Conservation (phyloP, 768 basidiomycete genomes). For the Boletus edulis region DNA sequence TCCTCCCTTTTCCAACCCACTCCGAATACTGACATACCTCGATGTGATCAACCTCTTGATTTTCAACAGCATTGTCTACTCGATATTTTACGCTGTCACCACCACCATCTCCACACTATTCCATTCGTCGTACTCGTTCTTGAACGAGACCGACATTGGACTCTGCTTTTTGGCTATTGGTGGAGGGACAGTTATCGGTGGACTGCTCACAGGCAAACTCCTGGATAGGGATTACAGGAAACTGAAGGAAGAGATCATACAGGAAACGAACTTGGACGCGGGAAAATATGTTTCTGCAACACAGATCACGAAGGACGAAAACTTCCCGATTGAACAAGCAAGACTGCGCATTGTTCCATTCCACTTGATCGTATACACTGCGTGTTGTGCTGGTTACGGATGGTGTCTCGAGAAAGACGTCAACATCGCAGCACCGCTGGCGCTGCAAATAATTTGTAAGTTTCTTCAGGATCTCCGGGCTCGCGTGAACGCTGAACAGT, state of each 20-base stretch:
- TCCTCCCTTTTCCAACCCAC: conserved; percentile 36
- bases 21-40: conserved; percentile 36
- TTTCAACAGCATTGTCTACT: conserved; percentile 54
- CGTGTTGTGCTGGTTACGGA: conserved; percentile 52
- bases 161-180: conserved; percentile 79
- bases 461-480: background rate
- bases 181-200: conserved; percentile 64
- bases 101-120: conserved; percentile 49
- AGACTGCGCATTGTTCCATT: conserved; percentile 48
- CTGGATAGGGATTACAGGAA: conserved; percentile 65
- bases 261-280: conserved; percentile 14
- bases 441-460: conserved; percentile 39
- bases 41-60: conserved; percentile 39
- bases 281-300: conserved; percentile 17
- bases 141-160: conserved; percentile 54
- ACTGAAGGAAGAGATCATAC: conserved; percentile 26
- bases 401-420: conserved; percentile 55
- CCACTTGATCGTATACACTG: conserved; percentile 38
- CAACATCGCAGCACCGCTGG: conserved; percentile 50
- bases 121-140: conserved; percentile 46
- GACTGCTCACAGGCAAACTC: conserved; percentile 55
- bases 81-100: conserved; percentile 49
- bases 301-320: conserved; percentile 30
- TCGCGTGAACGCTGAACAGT: background rate
- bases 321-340: conserved; percentile 62